Base-by-base conservation (phyloP, 495 filamentous ascomycete genomes). In the Clavariopsis aquatica region DNA sequence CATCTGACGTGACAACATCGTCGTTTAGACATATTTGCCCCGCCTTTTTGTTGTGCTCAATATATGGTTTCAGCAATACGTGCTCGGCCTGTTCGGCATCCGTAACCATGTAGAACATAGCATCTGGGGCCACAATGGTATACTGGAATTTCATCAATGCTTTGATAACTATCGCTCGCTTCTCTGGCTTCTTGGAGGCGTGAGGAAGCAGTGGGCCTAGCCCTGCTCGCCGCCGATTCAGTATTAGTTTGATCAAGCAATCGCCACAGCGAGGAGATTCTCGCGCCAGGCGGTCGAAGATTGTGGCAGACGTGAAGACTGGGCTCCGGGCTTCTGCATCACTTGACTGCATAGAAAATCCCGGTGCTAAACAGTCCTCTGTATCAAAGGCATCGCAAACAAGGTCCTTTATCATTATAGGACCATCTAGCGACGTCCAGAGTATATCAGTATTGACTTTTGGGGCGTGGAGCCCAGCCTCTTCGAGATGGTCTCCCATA, bases 351-450 rank as follows among this genome's bases (percentile, higher is more conserved):
- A 70, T 73, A 0, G 71, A 76, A 57, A 79, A 79, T 0, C 75
- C 75, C 49, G 76, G 76, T 0, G 74, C 77, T 10, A 79, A 52
- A 56, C 77, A 79, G 52, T 77, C 74, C 56, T 77, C 72, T 1
- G 74, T 72, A 43, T 73, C 72, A 66, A 79, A 79, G 29, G 71
- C 69, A 66, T 59, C 43, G 57, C 76, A 79, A 38, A 77, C 76
- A 41, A 74, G 56, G 46, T 76, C 73, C 55, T 73, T 74, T 59
- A 79, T 77, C 41, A 74, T 73, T 26, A 65, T 57, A 1, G 77
- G 77, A 0, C 77, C 77, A 62, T 79, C 77, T 15, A 78, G 58
- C 8, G 76, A 76, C 8, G 77, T 79, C 77, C 77, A 79, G n/a
- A 72, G 62, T 1, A 77, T 54, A 52, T 79, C 75, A 4, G 76